These are phyloP conservation scores for Pinus taeda DNA, from an alignment of 75 land plant species.

Conservation along the genomic window DNA sequence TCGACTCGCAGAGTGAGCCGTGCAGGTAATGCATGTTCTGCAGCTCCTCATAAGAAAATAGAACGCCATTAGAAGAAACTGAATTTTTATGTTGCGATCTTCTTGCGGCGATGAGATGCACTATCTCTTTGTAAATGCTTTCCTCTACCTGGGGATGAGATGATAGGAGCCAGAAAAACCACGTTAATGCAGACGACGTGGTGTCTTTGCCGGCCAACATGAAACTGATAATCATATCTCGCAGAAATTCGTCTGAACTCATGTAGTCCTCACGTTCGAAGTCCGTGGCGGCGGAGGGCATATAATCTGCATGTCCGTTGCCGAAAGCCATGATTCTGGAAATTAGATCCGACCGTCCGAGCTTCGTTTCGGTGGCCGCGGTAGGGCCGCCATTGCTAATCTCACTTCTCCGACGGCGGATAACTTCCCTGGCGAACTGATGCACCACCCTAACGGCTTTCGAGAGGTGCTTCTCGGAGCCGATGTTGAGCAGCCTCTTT, in stretches of 20 bases:
- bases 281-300: background rate
- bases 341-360: slow-evolving; percentile 11
- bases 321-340: slow-evolving; percentile 19
- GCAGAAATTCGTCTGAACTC: slow-evolving; percentile 13
- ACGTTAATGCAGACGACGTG: background rate
- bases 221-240: slow-evolving; percentile 16
- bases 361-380: too few species aligned
- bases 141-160: background rate
- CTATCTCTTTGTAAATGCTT: background rate
- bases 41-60: slow-evolving; percentile 20
- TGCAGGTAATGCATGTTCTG: slow-evolving; percentile 30
- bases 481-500: slow-evolving; percentile 1
- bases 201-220: slow-evolving; percentile 8
- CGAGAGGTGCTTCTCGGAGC: slow-evolving; percentile 19
- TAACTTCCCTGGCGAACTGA: background rate
- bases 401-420: background rate
- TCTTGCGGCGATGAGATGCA: background rate
- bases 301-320: background rate
- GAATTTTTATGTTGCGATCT: background rate
- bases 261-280: background rate
- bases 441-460: slow-evolving; percentile 10
- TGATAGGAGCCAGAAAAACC: slow-evolving; percentile 1
- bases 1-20: slow-evolving; percentile 22
- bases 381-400: background rate
- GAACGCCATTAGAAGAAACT: background rate